phyloP scores from a whole-genome alignment of 192 early-diverging fungal genomes.

The Phlyctochytrium planicorne region DNA sequence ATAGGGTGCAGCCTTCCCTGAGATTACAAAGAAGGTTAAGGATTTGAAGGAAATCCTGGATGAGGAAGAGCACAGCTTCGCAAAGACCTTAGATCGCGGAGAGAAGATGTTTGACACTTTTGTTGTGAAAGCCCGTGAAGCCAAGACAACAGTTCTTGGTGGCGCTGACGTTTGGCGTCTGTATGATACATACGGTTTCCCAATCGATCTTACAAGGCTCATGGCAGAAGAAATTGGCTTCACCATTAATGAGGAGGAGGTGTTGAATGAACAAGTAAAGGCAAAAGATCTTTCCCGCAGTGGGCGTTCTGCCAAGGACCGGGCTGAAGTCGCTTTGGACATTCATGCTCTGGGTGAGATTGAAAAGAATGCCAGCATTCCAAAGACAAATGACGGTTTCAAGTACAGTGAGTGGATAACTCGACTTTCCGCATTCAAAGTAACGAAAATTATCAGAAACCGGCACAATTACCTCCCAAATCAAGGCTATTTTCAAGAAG shows the following conservation, averaged over 20 bases:
- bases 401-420: conserved; percentile 72
- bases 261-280: conserved; percentile 71
- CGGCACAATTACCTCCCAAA: conserved; percentile 67
- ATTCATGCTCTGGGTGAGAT: conserved; percentile 89
- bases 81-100: conserved; percentile 95
- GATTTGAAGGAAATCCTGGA: conserved; percentile 93
- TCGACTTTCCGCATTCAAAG: not conserved
- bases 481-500: conserved; percentile 78
- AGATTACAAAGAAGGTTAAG: conserved; percentile 71
- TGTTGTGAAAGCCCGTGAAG: conserved; percentile 63
- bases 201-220: conserved; percentile 92
- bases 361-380: conserved; percentile 67
- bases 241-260: conserved; percentile 79
- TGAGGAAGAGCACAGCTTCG: conserved; percentile 94
- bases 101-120: conserved; percentile 88
- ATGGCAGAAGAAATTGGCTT: conserved; percentile 98
- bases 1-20: conserved; percentile 86
- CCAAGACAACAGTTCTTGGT: conserved; percentile 60
- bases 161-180: conserved; percentile 95
- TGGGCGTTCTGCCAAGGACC: conserved; percentile 49
- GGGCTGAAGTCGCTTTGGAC: conserved; percentile 74
- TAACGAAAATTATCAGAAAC: conserved; percentile 27
- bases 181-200: conserved; percentile 99
- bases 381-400: conserved; percentile 79
- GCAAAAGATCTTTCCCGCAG: conserved; percentile 74